Conservation (phyloP, 108 stramenopile species). For the Cyclostephanos invisitatus region DNA sequence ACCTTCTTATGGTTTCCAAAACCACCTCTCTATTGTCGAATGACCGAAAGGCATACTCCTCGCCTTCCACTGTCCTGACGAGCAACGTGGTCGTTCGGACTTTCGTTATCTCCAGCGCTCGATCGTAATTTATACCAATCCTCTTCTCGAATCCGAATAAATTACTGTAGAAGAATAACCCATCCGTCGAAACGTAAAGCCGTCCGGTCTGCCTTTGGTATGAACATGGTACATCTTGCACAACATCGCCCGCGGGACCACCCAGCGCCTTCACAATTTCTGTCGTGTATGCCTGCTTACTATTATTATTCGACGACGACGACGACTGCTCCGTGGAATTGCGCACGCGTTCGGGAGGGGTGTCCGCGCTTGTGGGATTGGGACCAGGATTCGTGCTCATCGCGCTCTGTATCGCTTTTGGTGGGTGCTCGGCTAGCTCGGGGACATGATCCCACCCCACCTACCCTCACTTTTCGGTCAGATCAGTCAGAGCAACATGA, state of each 20-base stretch:
- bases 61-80: slow-evolving; percentile 42
- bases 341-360: slow-evolving; percentile 1
- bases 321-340: not conserved
- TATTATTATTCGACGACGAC: slow-evolving; percentile 14
- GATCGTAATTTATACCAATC: slow-evolving; percentile 47
- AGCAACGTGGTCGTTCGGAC: slow-evolving; percentile 60
- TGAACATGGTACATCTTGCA: slow-evolving; percentile 59
- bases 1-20: slow-evolving; percentile 22
- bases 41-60: slow-evolving; percentile 60
- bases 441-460: too few relatives aligned
- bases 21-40: slow-evolving; percentile 55
- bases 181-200: slow-evolving; percentile 60
- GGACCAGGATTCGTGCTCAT: too few relatives aligned
- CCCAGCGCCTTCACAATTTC: slow-evolving; percentile 55
- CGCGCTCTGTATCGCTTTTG: too few relatives aligned
- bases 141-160: slow-evolving; percentile 76
- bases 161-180: slow-evolving; percentile 69
- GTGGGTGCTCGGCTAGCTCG: too few relatives aligned
- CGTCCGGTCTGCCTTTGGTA: slow-evolving; percentile 64
- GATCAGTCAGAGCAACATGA: too few relatives aligned
- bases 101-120: slow-evolving; percentile 39
- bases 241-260: slow-evolving; percentile 47
- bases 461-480: too few relatives aligned
- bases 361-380: not conserved
- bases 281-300: slow-evolving; percentile 36